Percentiles rank a stretch among this genome's conserved stretches.
Conservation (phyloP, 2,329 filamentous ascomycete species). For the Aspergillus uvarum region DNA sequence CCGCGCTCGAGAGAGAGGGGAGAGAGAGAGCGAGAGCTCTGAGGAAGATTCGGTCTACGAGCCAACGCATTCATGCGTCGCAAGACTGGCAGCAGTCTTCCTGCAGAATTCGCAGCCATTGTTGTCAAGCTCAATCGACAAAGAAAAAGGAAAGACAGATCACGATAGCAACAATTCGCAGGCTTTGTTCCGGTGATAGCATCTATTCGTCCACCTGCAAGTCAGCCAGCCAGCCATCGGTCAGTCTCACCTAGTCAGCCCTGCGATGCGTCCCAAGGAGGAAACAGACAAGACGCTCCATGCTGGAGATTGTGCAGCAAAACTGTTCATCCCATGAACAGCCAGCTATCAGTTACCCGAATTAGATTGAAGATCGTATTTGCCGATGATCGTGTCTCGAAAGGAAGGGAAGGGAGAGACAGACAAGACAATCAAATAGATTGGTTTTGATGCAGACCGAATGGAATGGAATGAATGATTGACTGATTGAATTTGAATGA, state of each 20-base stretch:
- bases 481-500: too few relatives aligned
- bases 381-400: not conserved
- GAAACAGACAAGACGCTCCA: not conserved
- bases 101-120: constrained; percentile 1
- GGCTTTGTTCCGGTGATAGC: too few relatives aligned
- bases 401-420: not conserved
- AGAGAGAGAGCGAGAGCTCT: too few relatives aligned
- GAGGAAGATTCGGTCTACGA: not conserved
- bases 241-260: not conserved
- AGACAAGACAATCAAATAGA: not conserved
- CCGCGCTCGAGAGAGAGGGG: too few relatives aligned
- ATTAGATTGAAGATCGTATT: not conserved
- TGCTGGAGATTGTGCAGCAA: not conserved
- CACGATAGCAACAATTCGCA: not conserved
- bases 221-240: not conserved
- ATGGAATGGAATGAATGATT: not conserved
- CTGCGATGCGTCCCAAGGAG: not conserved
- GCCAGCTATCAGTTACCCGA: not conserved
- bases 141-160: not conserved
- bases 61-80: not conserved
- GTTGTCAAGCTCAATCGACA: not conserved
- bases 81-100: not conserved
- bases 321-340: not conserved
- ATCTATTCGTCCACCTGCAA: not conserved
- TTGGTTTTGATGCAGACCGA: too few relatives aligned